Base-by-base conservation (phyloP, 192 early-diverging fungal genomes). In the Gamsiella multidivaricata region DNA sequence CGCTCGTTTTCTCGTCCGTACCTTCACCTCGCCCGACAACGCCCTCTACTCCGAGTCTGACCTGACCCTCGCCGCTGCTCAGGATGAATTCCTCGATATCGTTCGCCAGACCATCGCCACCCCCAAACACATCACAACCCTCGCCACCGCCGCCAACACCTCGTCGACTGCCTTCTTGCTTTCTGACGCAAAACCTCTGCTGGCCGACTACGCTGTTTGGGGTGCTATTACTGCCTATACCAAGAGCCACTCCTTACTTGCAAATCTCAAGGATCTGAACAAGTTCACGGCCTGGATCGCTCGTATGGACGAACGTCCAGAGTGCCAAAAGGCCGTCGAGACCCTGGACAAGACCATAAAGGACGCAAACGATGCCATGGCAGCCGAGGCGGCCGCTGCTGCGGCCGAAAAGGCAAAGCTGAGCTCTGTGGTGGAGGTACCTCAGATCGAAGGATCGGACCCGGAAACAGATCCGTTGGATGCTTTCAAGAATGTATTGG, bases 401-500 rank as follows among this genome's bases (percentile, higher is more conserved):
- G 72, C 81, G 36, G 62, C 56, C 26, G 74, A 68, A 39, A 65
- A 71, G 58, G 65, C 69, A 47, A 71, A 61, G 53, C 23, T 61
- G 29, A 46, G 67, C 61, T 54, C 73, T 43, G 46, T 82, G 1
- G 56, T 76, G 14, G 53, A 61, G 37, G 49, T 79, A 17, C 62
- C 76, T 28, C 41, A 72, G 3, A 80, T 83, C 22, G 51, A 73
- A 46, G 87, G 82, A 15, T 79, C 85, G 2, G 80, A 85, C 58
- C 84, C 82, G 15, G 67, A 76, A 15, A 61, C 65, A 0, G 88
- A 88, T 50, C 82, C 81, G 46, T 36, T 89, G 42, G 93, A 93
- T 66, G 66, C 70, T 5, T 94, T 93, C 81, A 90, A 90, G 51
- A 78, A 73, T 39, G 62, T 83, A n/a, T 89, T 93, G 57, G 83